These are phyloP conservation scores for Penicillium riverlandense DNA, from an alignment of 495 filamentous ascomycete genomes.

Conservation along the genomic window DNA sequence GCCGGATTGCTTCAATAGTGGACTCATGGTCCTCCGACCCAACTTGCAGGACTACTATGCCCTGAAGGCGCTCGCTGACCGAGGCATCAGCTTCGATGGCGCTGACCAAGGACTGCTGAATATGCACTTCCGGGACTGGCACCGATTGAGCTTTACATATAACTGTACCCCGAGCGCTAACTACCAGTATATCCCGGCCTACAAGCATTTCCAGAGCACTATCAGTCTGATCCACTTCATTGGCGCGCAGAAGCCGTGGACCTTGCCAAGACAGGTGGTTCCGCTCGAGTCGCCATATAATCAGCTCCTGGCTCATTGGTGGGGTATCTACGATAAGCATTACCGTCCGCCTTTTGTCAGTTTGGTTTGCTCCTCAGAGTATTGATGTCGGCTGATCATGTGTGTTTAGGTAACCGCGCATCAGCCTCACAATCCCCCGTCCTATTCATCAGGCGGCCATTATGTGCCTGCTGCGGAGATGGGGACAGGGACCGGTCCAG, in stretches of 20 bases:
- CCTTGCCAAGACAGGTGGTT: slow-evolving; percentile 52
- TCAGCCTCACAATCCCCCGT: background rate
- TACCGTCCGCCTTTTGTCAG: slow-evolving; percentile 44
- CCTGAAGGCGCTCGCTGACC: slow-evolving; percentile 71
- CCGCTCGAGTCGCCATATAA: slow-evolving; percentile 61
- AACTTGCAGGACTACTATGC: slow-evolving; percentile 84
- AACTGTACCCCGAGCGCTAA: slow-evolving; percentile 92
- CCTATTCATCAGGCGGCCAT: background rate
- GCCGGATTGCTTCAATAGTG: slow-evolving; percentile 98
- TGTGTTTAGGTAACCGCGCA: slow-evolving; percentile 8
- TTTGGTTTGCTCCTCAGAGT: background rate
- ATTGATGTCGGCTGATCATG: slow-evolving; percentile 5
- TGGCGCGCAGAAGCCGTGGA: slow-evolving; percentile 86
- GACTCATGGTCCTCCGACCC: slow-evolving; percentile 84
- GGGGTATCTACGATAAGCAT: slow-evolving; percentile 85
- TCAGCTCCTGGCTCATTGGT: slow-evolving; percentile 78
- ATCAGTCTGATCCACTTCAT: slow-evolving; percentile 93
- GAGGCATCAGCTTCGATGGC: slow-evolving; percentile 91
- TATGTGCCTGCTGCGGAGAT: background rate
- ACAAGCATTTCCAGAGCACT: slow-evolving; percentile 79
- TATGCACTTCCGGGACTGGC: slow-evolving; percentile 82
- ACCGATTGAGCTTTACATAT: slow-evolving; percentile 89
- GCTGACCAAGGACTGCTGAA: slow-evolving; percentile 96
- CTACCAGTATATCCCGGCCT: slow-evolving; percentile 94
- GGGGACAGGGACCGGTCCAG: background rate